Base-by-base conservation (phyloP, 2,329 filamentous ascomycete genomes). In the Fusarium continuum region DNA sequence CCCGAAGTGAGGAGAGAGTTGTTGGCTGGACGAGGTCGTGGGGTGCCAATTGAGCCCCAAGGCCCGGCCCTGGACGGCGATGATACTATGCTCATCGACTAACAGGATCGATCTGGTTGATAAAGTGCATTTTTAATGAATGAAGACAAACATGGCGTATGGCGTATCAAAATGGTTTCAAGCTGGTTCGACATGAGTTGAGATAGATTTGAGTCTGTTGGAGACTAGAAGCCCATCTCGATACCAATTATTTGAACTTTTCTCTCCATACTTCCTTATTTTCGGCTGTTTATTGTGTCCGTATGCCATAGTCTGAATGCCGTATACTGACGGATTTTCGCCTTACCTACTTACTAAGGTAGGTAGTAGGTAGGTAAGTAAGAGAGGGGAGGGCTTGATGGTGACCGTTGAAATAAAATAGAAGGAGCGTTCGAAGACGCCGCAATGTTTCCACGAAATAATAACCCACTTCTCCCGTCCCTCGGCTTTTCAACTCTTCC, bases 1-100 rank as follows among this genome's bases (percentile, higher is more conserved):
- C 93, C 95, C 0, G 95, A 98, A 75, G 91, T 98, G 22, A 83
- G 95, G 68, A 87, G 93, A 70, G 94, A 99, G 75, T 75, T 99
- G 72, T 78, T 98, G 41, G 93, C 92, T 22, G 95, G 95, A 3
- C 85, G 95, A 76, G 94, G 93, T 3, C 85, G 95, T 62, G 94
- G 94, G 31, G 87, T 94, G 6, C 75, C 76, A 1, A 73, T 88
- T 19, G 89, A 91, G 75, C 85, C 77, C 65, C 81, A 78, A 72
- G 84, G 71, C 67, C 79, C 77, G 65, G 80, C 73, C 20, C 79
- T 85, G 68, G 88, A 92, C 68, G 93, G 91, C 9, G 92, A 98
- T 75, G 94, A 98, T 80, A 97, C 93, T 14, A 97, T 97, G 92
- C 82, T 93, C 72, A 84, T 93, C 70, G 88, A 86, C 62, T 79